These are phyloP conservation scores for Suillus americanus DNA, from an alignment of 768 basidiomycete genomes.

Conservation along the genomic window DNA sequence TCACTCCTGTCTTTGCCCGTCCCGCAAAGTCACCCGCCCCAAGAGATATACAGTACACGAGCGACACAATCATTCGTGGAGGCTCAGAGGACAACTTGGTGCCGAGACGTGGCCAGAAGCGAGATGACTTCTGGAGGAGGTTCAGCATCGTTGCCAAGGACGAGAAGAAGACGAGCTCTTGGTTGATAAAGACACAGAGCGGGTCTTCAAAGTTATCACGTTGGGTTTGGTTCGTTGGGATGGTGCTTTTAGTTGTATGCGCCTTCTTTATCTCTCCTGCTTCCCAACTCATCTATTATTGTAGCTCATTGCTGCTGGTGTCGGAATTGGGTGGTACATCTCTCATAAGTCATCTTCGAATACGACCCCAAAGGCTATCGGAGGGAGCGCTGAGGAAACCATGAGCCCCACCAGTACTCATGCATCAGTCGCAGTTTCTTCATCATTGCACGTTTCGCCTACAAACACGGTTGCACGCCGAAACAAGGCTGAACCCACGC, in stretches of 20 bases:
- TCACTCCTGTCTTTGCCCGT: conserved; percentile 73
- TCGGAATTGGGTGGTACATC: conserved; percentile 60
- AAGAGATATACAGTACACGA: conserved; percentile 47
- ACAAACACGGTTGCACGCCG: conserved; percentile 58
- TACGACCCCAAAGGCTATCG: conserved; percentile 58
- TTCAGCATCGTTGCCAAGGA: conserved; percentile 83
- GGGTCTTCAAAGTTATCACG: conserved; percentile 53
- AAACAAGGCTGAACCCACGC: conserved; percentile 18
- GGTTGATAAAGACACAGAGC: conserved; percentile 65
- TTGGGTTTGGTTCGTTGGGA: conserved; percentile 71
- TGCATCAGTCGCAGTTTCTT: conserved; percentile 13
- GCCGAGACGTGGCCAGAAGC: conserved; percentile 66
- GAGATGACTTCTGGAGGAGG: conserved; percentile 85
- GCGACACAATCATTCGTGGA: conserved; percentile 62
- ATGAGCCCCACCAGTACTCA: conserved; percentile 19
- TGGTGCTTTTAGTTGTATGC: conserved; percentile 56
- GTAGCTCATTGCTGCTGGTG: conserved; percentile 52
- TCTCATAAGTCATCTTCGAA: conserved; percentile 51
- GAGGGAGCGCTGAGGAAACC: conserved; percentile 56
- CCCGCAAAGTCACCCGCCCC: conserved; percentile 43
- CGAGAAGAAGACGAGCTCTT: conserved; percentile 57
- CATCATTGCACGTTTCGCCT: conserved; percentile 49
- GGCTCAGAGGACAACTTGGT: conserved; percentile 66
- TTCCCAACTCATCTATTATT: background rate
- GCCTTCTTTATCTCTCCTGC: background rate